A percentile compares a stretch with the other conserved stretches of the same genome.
Conservation (phyloP, 495 filamentous ascomycete species). For the Tuber magnatum region DNA sequence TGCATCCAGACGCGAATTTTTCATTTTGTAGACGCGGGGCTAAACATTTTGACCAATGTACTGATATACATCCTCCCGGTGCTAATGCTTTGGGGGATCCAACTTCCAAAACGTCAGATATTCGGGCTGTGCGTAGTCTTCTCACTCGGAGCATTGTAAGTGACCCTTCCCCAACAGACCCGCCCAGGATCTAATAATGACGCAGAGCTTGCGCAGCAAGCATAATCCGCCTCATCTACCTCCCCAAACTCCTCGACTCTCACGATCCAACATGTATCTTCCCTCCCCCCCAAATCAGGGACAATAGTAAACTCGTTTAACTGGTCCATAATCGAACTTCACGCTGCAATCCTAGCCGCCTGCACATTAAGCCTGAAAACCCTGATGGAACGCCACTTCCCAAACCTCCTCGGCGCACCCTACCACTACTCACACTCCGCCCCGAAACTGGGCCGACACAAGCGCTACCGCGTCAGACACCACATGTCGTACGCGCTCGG, state of each 20-base stretch:
- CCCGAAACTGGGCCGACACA: neutral
- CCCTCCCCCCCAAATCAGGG: slow-evolving; percentile 10
- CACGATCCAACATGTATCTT: slow-evolving; percentile 20
- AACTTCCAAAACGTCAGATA: slow-evolving; percentile 47
- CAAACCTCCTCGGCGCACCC: slow-evolving; percentile 38
- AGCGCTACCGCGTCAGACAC: neutral
- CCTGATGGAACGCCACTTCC: slow-evolving; percentile 42
- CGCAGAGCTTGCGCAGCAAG: slow-evolving; percentile 28
- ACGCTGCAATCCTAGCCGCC: slow-evolving; percentile 49
- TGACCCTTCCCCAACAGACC: slow-evolving; percentile 14
- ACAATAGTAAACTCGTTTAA: slow-evolving; percentile 26
- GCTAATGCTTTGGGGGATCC: slow-evolving; percentile 46
- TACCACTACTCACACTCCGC: slow-evolving; percentile 4
- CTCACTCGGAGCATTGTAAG: slow-evolving; percentile 49
- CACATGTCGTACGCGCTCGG: neutral
- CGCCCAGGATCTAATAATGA: slow-evolving; percentile 3
- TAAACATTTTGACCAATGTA: slow-evolving; percentile 43
- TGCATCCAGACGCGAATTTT: slow-evolving; percentile 48
- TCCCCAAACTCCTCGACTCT: slow-evolving; percentile 23
- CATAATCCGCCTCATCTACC: slow-evolving; percentile 29
- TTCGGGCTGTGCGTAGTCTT: slow-evolving; percentile 47
- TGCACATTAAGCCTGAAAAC: slow-evolving; percentile 48
- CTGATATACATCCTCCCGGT: slow-evolving; percentile 47
- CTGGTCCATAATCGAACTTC: slow-evolving; percentile 51
- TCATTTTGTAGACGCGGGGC: slow-evolving; percentile 51